Conservation (phyloP, 2,329 filamentous ascomycete genomes). For the Raffaelea albimanens region DNA sequence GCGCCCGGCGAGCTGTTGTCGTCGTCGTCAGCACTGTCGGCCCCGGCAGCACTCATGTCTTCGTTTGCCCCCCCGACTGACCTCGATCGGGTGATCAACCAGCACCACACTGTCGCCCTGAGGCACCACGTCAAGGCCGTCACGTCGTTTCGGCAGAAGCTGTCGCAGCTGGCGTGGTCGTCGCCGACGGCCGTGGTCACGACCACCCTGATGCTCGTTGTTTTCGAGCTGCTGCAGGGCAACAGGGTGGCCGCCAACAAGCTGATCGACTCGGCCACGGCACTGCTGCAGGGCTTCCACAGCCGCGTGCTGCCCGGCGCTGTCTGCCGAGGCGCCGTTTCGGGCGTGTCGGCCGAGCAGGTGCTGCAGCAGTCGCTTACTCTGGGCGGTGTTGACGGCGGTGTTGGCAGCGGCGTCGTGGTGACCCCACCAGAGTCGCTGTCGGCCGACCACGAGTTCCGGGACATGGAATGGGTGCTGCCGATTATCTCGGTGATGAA, state of each 20-base stretch:
- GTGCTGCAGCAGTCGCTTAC: too few relatives aligned
- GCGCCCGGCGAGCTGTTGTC: not conserved
- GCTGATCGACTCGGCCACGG: not conserved
- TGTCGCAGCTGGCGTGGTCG: not conserved
- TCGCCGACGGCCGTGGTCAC: conserved; percentile 11
- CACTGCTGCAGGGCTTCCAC: not conserved
- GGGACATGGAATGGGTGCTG: not conserved
- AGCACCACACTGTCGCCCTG: conserved; percentile 10
- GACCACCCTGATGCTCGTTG: conserved; percentile 12
- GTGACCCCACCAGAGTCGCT: too few relatives aligned
- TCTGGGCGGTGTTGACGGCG: too few relatives aligned
- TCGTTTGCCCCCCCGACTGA: too few relatives aligned
- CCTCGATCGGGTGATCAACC: not conserved
- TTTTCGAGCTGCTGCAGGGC: conserved; percentile 14
- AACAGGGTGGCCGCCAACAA: conserved; percentile 9
- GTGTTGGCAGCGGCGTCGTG: too few relatives aligned
- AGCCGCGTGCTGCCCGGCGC: too few relatives aligned
- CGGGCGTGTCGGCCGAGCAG: too few relatives aligned
- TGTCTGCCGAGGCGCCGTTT: too few relatives aligned
- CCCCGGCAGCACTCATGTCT: too few relatives aligned
- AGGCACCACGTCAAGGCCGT: conserved; percentile 10
- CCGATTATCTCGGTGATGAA: not conserved
- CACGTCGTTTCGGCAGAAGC: conserved; percentile 9
- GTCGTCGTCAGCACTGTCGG: not conserved
- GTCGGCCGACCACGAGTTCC: not conserved